Conservation (phyloP, 257 asterid genomes). For the Solanum virginianum region DNA sequence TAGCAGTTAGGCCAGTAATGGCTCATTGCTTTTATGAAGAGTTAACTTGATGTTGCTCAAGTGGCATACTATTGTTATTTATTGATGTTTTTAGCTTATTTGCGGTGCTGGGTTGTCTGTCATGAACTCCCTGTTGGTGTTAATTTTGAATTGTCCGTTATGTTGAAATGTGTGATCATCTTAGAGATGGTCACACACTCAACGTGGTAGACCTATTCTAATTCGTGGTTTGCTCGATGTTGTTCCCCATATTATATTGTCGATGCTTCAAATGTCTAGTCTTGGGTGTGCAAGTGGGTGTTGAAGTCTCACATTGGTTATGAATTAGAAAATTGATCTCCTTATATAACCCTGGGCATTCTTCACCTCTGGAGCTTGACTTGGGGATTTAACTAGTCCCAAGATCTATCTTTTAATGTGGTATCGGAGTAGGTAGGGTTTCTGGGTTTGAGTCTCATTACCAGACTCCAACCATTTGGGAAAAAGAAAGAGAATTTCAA, state of each 20-base stretch:
- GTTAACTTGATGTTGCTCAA: not conserved
- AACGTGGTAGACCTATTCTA: not conserved
- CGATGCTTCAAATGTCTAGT: not conserved
- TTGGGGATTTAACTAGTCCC: not conserved
- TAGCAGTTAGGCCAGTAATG: not conserved
- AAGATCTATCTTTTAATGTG: not conserved
- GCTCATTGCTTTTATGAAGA: not conserved
- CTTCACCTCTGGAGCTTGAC: not conserved
- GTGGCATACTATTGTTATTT: not conserved
- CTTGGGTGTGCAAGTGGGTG: not conserved
- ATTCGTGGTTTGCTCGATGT: not conserved
- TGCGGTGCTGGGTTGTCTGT: not conserved
- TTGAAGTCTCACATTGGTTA: not conserved
- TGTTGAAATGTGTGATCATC: not conserved
- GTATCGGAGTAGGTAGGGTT: not conserved
- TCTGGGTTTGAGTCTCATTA: not conserved
- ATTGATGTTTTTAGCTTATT: not conserved
- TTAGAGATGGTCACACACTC: not conserved
- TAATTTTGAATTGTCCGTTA: not conserved
- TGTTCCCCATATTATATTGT: not conserved
- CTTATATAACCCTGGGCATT: not conserved
- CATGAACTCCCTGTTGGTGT: not conserved
- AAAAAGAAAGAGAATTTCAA: not conserved
- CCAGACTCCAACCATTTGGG: not conserved
- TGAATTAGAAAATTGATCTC: not conserved